Evolutionary conservation across 2,329 filamentous ascomycete genomes (phyloP).

Genomic region (Pseudogymnoascus sp.): DNA sequence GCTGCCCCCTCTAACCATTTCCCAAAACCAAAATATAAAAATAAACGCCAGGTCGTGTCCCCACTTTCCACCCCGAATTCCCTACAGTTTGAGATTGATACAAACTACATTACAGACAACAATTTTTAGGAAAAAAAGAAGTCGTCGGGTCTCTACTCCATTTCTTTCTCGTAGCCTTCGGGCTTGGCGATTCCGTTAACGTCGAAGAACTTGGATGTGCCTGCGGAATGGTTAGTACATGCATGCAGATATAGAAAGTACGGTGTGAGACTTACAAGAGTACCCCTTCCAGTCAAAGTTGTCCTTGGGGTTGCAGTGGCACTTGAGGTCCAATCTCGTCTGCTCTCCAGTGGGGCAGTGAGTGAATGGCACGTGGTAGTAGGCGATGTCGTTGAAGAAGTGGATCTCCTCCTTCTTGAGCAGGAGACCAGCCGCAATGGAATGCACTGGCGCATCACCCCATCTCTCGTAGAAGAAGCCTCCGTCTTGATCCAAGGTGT

Average conservation of each 20-base stretch:
- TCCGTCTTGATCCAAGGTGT: slow-evolving; percentile 77
- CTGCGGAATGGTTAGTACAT: slow-evolving; percentile 35
- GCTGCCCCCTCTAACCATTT: neutral
- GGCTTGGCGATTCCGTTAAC: slow-evolving; percentile 75
- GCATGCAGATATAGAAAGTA: too few species aligned
- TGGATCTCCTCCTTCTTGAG: slow-evolving; percentile 91
- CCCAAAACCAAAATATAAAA: neutral
- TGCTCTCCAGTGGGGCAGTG: slow-evolving; percentile 93
- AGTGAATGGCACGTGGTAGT: slow-evolving; percentile 96
- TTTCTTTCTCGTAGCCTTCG: slow-evolving; percentile 71
- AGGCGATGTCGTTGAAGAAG: slow-evolving; percentile 98
- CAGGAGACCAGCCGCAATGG: slow-evolving; percentile 83
- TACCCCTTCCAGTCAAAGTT: slow-evolving; percentile 99
- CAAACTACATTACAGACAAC: neutral
- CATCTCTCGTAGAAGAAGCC: slow-evolving; percentile 99
- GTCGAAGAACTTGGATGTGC: slow-evolving; percentile 80
- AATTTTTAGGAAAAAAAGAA: neutral
- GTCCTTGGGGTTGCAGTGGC: slow-evolving; percentile 88
- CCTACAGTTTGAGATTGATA: neutral
- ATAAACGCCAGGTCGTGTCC: neutral
- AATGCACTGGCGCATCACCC: slow-evolving; percentile 96
- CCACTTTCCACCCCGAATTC: neutral
- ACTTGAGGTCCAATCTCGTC: slow-evolving; percentile 73
- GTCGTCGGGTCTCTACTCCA: slow-evolving; percentile 34
- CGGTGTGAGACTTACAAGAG: slow-evolving; percentile 61